Evolutionary conservation across 2,329 filamentous ascomycete genomes (phyloP).

Genomic region (Aplosporella prunicola): DNA sequence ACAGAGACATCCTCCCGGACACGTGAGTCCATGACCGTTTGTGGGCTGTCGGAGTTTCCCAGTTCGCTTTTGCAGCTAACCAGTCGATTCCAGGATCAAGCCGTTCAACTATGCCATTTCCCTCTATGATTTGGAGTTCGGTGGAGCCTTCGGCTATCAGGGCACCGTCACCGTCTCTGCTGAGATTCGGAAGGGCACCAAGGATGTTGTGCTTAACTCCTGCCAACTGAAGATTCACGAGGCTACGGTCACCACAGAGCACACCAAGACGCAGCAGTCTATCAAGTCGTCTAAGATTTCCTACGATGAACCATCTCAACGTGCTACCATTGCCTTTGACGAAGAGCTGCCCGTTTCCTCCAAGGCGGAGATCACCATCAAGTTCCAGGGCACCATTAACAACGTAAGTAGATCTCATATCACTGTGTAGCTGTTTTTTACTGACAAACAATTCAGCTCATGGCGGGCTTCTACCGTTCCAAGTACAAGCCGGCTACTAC

Average conservation of each 20-base stretch:
- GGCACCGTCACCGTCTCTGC: constrained; percentile 75
- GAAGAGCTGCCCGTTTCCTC: constrained; percentile 59
- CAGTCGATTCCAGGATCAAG: constrained; percentile 51
- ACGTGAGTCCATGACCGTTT: constrained; percentile 26
- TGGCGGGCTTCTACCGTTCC: constrained; percentile 89
- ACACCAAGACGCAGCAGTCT: constrained; percentile 47
- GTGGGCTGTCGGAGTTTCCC: background rate
- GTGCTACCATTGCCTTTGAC: constrained; percentile 68
- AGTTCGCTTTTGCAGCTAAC: constrained; percentile 15
- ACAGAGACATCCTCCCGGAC: constrained; percentile 37
- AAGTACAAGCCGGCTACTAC: constrained; percentile 78
- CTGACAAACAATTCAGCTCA: constrained; percentile 31
- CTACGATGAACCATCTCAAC: constrained; percentile 77
- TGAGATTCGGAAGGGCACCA: constrained; percentile 61
- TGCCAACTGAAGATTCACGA: constrained; percentile 70
- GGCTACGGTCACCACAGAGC: constrained; percentile 52
- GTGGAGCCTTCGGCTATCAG: constrained; percentile 69
- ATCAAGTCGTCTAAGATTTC: constrained; percentile 57
- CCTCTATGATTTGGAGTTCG: constrained; percentile 66
- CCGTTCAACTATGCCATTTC: constrained; percentile 79
- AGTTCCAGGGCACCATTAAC: constrained; percentile 76
- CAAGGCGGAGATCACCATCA: constrained; percentile 57
- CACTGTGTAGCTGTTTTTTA: background rate
- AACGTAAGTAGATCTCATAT: constrained; percentile 45
- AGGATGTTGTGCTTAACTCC: constrained; percentile 73